A percentile compares a stretch with the other conserved stretches of the same genome.
phyloP scores from a whole-genome alignment of 306 rosid species.

The Medicago truncatula region DNA sequence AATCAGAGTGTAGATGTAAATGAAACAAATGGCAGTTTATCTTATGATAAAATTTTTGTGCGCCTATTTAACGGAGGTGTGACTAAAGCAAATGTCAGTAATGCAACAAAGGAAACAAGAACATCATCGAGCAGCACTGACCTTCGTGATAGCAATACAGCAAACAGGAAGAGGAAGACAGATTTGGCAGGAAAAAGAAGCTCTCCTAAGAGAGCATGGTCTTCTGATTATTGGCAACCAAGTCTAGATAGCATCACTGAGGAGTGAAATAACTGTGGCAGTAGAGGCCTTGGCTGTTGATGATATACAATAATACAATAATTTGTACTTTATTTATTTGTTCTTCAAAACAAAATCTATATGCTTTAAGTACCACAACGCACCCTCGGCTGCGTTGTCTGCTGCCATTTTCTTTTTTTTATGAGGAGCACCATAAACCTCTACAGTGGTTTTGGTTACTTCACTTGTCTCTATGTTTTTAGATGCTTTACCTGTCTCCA shows the following conservation, averaged over 20 bases:
- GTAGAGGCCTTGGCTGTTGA: conserved; percentile 31
- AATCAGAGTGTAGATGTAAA: conserved; percentile 21
- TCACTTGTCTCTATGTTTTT: conserved; percentile 35
- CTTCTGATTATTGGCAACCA: conserved; percentile 63
- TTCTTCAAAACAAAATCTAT: conserved; percentile 41
- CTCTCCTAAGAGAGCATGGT: conserved; percentile 49
- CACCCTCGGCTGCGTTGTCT: conserved; percentile 73
- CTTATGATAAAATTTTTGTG: conserved; percentile 25
- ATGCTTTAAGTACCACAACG: conserved; percentile 62
- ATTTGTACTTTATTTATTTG: conserved; percentile 20
- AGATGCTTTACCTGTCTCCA: conserved; percentile 36
- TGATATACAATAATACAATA: conserved; percentile 32
- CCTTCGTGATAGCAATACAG: conserved; percentile 31
- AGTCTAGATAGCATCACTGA: conserved; percentile 63
- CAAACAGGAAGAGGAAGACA: conserved; percentile 42
- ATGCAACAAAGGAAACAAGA: conserved; percentile 36
- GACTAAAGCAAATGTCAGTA: conserved; percentile 36
- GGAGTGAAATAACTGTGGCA: conserved; percentile 50
- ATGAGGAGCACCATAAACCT: conserved; percentile 65
- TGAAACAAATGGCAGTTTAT: conserved; percentile 14
- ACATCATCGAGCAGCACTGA: conserved; percentile 27
- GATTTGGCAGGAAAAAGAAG: conserved; percentile 45
- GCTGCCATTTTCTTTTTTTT: conserved; percentile 64
- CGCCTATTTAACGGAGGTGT: conserved; percentile 37
- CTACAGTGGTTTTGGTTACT: conserved; percentile 43